Conservation (phyloP, 163 green algal genomes). For the Trebouxia gelatinosa region DNA sequence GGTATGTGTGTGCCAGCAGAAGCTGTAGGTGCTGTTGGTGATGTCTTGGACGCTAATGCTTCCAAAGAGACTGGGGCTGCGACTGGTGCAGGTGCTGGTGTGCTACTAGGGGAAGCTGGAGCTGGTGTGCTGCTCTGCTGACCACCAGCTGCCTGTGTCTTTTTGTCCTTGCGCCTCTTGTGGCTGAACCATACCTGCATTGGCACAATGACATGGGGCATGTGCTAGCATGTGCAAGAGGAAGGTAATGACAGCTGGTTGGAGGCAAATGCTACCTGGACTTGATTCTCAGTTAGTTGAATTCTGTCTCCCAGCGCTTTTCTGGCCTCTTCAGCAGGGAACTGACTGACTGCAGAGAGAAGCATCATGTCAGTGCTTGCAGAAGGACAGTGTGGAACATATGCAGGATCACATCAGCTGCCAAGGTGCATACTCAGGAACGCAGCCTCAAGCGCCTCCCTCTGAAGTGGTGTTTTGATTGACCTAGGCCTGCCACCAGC, state of each 20-base stretch:
- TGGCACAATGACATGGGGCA: not conserved
- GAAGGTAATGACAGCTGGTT: no score
- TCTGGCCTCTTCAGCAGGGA: constrained; percentile 57
- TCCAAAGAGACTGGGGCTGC: not conserved
- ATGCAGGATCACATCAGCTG: not conserved
- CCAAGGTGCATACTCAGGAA: constrained; percentile 48
- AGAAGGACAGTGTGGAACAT: not conserved
- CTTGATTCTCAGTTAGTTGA: constrained; percentile 71
- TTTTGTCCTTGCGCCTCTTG: constrained; percentile 65
- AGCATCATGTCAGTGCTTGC: not conserved
- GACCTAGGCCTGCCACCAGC: not conserved
- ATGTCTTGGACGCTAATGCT: not conserved
- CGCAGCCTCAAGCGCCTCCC: constrained; percentile 73
- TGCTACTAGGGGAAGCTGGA: constrained; percentile 20
- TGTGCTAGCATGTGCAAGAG: no score
- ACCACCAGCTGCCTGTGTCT: constrained; percentile 21
- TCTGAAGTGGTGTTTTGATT: constrained; percentile 76
- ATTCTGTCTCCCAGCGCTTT: constrained; percentile 63
- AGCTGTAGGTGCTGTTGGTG: not conserved
- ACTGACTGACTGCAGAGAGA: constrained; percentile 58
- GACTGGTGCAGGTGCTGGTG: not conserved
- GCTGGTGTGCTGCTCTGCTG: no score
- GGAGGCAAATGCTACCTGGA: constrained; percentile 58
- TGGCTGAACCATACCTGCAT: constrained; percentile 69
- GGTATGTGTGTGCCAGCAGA: not conserved